These are phyloP conservation scores for Sedum album DNA, from an alignment of 164 flowering plant genomes.

Conservation along the genomic window DNA sequence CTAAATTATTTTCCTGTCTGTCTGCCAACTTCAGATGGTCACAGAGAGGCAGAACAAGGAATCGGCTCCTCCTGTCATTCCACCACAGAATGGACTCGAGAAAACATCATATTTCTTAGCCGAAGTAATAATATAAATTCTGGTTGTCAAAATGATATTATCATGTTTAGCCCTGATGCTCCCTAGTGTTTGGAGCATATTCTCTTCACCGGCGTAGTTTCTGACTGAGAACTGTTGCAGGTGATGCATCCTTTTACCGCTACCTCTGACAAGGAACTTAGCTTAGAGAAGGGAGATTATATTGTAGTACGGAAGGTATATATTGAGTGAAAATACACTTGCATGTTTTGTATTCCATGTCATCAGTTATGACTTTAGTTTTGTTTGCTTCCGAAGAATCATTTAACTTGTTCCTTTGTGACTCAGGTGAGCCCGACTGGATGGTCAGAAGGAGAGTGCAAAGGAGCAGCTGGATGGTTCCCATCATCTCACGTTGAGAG, in stretches of 20 bases:
- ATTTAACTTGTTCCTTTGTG: not conserved
- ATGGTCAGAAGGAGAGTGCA: constrained; percentile 94
- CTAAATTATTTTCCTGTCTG: not conserved
- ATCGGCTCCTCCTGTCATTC: constrained; percentile 72
- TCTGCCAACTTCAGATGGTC: constrained; percentile 49
- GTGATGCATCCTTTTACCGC: constrained; percentile 62
- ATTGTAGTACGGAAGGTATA: constrained; percentile 84
- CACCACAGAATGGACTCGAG: constrained; percentile 33
- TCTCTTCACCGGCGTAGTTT: not conserved
- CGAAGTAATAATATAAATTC: constrained; percentile 41
- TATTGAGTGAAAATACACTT: not conserved
- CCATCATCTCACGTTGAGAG: constrained; percentile 69
- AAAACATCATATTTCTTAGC: constrained; percentile 73
- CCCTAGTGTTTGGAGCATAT: not conserved
- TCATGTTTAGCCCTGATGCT: not conserved
- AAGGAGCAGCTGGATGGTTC: constrained; percentile 87
- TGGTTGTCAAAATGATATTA: not conserved
- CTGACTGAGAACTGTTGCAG: constrained; percentile 29
- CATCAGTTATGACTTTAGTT: not conserved
- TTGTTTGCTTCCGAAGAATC: not conserved
- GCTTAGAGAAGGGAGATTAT: constrained; percentile 79
- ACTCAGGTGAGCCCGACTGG: constrained; percentile 65
- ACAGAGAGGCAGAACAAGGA: constrained; percentile 88
- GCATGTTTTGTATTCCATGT: not conserved
- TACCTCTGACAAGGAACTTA: constrained; percentile 72